Base-by-base conservation (phyloP, 2,329 filamentous ascomycete species). In the Talaromyces sp. region DNA sequence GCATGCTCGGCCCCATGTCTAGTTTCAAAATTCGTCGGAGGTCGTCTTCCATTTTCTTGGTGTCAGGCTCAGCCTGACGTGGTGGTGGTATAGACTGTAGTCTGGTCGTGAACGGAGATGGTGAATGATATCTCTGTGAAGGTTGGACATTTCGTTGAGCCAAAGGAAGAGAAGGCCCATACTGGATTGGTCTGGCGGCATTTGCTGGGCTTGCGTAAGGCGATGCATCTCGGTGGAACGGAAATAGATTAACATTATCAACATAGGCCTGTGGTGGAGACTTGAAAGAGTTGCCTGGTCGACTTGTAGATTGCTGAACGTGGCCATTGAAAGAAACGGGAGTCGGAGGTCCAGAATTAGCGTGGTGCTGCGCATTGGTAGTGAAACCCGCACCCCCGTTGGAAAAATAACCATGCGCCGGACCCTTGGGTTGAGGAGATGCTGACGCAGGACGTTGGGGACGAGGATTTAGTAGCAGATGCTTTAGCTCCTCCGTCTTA, bases 31-130 rank as follows among this genome's bases (percentile, higher is more conserved):
- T 79, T 33, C 78, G 73, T 33, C 79, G 76, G 60, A 82, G 68
- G 69, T 81, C 78, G 69, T 81, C 79, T 66, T 81, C 80, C 68
- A 81, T 78, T 60, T 77, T 73, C 67, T 77, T 77, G 4, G 76
- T 77, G 64, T 79, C 78, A 28, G 72, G 54, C 28, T 72, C 67
- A 48, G 70, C 69, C 8, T 67, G 55, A 48, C 52, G 61, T 9
- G 62, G 35, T 23, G 25, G 71, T 11, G 60, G 42, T 48, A 71
- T 61, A 61, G 63, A 70, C 23, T 70, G 69, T 60, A 69, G 63
- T 50, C 66, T 64, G 12, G 66, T 65, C 55, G 67, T 70, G 35
- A 66, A 68, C 25, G 65, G 67, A 59, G 63, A 63, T 3, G 72
- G 70, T 18, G 69, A 69, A 14, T 67, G 64, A 40, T 69, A 68